Base-by-base conservation (phyloP, 1,139 yeast species). In the Candida tetrigidarum region DNA sequence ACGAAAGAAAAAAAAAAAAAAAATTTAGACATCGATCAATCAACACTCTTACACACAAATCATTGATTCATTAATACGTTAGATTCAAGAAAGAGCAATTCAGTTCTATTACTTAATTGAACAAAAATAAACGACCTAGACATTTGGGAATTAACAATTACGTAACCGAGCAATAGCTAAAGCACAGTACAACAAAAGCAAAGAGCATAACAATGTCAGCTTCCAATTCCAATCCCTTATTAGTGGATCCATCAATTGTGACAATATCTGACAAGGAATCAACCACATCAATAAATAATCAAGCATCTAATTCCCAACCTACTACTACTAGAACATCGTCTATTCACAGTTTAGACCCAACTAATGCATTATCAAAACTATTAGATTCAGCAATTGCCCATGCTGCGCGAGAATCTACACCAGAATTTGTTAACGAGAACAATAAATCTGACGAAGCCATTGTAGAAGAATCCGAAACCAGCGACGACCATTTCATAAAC, bases 351-450 rank as follows among this genome's bases (percentile, higher is more conserved):
- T 50, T 63, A 26, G 69, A 62, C 28, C 68, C 75, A 3, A 62
- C 70, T 12, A 69, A 63, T 52, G 77, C 71, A 2, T 66, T 74
- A 40, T 67, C 77, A n/a, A 69, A 67, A 50, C 59, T 74, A 36
- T 61, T 74, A 39, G 75, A 70, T 45, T 66, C 72, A 2, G 76
- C 76, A 23, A 69, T 70, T 57, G 77, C 78, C 25, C 73, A 76
- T 35, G 80, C 81, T 9, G 80, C 80, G 37, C 71, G 69, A 48
- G 81, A 76, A 46, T 55, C 69, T 10, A 70, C 78, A 3, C 77
- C 79, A 2, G 78, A 71, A 34, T 44, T 63, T 15, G 10, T 16
- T 2, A 9, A 10, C 14, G 35, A 32, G 9, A 28, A 20, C 25
- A 22, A 22, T 28, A 35, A 33, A 19, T 3, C 25, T 25, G 37